These are phyloP conservation scores for Phragmites australis DNA, from an alignment of 176 grass and related monocot species.

Conservation along the genomic window DNA sequence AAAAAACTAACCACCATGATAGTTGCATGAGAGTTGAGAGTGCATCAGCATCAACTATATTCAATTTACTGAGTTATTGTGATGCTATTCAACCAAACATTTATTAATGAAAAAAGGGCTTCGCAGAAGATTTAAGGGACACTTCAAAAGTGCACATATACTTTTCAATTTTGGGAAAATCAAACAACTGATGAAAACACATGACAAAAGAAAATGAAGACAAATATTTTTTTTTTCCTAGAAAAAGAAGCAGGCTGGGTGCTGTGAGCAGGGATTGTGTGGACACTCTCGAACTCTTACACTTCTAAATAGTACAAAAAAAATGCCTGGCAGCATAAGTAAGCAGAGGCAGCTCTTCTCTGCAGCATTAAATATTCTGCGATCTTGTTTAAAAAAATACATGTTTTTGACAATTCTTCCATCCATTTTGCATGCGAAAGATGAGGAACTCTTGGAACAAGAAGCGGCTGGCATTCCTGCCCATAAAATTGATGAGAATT, in stretches of 20 bases:
- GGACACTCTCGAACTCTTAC: background rate
- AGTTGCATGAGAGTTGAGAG: background rate
- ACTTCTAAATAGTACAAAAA: conserved; percentile 23
- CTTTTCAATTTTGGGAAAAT: background rate
- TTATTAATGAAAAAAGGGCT: background rate
- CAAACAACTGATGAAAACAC: background rate
- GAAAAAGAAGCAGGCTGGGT: background rate
- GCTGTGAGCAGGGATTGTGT: background rate
- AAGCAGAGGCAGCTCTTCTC: background rate
- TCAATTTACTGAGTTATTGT: background rate
- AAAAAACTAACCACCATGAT: background rate
- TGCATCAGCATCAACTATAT: background rate
- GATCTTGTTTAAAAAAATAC: background rate
- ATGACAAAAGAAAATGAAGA: background rate
- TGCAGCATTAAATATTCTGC: background rate
- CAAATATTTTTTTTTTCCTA: background rate
- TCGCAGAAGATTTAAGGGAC: background rate
- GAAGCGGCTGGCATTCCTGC: conserved; percentile 70
- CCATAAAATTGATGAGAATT: conserved; percentile 96
- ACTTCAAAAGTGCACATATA: background rate
- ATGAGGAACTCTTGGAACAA: conserved; percentile 63
- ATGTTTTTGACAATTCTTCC: conserved; percentile 24
- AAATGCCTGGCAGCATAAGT: conserved; percentile 1
- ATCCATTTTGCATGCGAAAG: conserved; percentile 56
- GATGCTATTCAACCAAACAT: background rate